Evolutionary conservation across 371 early-diverging fungal species (phyloP).

Genomic region (Sporodiniella umbellata): DNA sequence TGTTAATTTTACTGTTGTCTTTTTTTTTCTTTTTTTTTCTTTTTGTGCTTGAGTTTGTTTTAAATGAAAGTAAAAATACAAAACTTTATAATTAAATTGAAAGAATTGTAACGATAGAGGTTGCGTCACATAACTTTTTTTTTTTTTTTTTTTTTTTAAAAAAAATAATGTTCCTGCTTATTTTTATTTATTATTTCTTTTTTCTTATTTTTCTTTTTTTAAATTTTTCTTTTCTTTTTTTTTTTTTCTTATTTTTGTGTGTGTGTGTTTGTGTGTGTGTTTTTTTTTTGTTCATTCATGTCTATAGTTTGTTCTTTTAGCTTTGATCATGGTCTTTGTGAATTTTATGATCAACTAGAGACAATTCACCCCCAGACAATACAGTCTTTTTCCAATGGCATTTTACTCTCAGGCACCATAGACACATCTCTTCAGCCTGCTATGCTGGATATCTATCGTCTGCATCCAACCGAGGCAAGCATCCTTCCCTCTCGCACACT

Average conservation of each 20-base stretch:
- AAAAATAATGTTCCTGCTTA: too few species aligned
- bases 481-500: not conserved
- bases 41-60: too few species aligned
- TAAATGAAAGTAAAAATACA: too few species aligned
- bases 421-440: not conserved
- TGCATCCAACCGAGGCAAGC: conserved; percentile 13
- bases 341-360: conserved; percentile 10
- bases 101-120: too few species aligned
- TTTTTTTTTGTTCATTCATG: not conserved
- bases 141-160: conserved; percentile 1
- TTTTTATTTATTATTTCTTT: too few species aligned
- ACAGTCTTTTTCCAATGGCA: not conserved
- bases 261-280: too few species aligned
- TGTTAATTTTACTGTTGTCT: too few species aligned
- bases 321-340: conserved; percentile 1
- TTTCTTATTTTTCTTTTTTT: not conserved
- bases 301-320: conserved; percentile 10
- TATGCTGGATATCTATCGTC: conserved; percentile 9
- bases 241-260: not conserved
- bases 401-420: conserved; percentile 7
- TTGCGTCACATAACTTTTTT: not conserved
- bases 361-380: conserved; percentile 6
- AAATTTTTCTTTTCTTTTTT: not conserved
- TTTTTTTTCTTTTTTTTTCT: too few species aligned
- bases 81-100: too few species aligned